Evolutionary conservation across 106 monocot genomes (phyloP).

Genomic region (Gastrodia elata): DNA sequence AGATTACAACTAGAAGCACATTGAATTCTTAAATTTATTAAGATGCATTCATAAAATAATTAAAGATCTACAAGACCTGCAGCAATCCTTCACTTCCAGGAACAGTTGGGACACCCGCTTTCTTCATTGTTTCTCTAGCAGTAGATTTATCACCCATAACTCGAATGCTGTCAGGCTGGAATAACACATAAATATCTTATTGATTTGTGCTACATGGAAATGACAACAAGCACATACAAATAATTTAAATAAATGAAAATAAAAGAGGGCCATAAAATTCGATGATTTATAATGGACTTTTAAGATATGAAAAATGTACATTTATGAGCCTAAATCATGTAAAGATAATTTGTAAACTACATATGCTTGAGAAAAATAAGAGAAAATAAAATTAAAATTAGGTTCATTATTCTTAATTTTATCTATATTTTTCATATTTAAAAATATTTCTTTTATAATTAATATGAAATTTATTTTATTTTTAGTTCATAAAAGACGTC

Average conservation of each 20-base stretch:
- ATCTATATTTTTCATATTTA: no score
- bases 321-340: background rate
- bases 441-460: no score
- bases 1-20: background rate
- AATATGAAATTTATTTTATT: no score
- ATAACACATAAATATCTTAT: conserved; percentile 11
- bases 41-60: background rate
- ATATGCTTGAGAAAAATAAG: no score
- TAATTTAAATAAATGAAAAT: background rate
- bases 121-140: conserved; percentile 98
- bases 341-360: no score
- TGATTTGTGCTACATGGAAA: background rate
- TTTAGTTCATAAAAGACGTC: no score
- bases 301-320: background rate
- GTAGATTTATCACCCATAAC: conserved; percentile 95
- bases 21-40: background rate
- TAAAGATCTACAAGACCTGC: conserved; percentile 34
- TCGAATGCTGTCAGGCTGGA: conserved; percentile 79
- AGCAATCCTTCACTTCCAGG: conserved; percentile 89
- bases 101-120: conserved; percentile 90
- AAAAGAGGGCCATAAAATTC: background rate
- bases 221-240: background rate
- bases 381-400: no score
- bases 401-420: no score
- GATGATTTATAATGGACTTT: background rate